These are phyloP conservation scores for Paraconiothyrium brasiliense DNA, from an alignment of 2,329 filamentous ascomycete species.

Conservation along the genomic window DNA sequence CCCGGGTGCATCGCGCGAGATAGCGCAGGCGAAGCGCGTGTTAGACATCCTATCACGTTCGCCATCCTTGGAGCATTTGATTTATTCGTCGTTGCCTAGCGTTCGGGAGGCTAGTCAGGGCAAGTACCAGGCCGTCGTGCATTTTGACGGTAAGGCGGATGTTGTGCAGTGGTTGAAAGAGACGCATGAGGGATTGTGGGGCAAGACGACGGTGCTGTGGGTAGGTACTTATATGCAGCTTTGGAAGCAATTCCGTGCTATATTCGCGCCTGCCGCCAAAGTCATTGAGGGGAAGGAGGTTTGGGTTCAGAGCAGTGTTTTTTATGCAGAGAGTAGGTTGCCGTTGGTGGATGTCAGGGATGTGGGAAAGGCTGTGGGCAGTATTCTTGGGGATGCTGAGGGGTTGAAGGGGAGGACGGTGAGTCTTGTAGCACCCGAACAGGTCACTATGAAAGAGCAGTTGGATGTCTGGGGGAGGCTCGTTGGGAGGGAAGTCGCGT, in stretches of 20 bases:
- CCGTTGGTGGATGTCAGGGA: background rate
- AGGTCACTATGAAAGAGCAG: background rate
- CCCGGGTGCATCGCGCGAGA: background rate
- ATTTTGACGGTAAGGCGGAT: background rate
- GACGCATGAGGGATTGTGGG: background rate
- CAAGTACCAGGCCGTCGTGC: background rate
- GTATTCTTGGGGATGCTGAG: background rate
- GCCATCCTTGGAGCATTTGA: background rate
- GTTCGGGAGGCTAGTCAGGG: background rate
- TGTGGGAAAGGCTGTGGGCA: background rate
- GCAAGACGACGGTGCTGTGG: conserved; percentile 1
- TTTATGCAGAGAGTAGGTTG: background rate
- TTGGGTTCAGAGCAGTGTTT: background rate
- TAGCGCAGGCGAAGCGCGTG: background rate
- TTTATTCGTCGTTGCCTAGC: background rate
- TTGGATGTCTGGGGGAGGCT: background rate
- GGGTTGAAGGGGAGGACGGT: background rate
- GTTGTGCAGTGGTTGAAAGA: background rate
- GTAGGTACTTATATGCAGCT: conserved; percentile 5
- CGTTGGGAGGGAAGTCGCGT: background rate
- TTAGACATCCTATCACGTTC: background rate
- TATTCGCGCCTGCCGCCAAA: background rate
- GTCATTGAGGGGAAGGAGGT: background rate
- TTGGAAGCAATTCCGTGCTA: background rate
- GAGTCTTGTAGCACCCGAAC: background rate